Evolutionary conservation across 305 asterid genomes (phyloP).

Genomic region (Rubia balearica): DNA sequence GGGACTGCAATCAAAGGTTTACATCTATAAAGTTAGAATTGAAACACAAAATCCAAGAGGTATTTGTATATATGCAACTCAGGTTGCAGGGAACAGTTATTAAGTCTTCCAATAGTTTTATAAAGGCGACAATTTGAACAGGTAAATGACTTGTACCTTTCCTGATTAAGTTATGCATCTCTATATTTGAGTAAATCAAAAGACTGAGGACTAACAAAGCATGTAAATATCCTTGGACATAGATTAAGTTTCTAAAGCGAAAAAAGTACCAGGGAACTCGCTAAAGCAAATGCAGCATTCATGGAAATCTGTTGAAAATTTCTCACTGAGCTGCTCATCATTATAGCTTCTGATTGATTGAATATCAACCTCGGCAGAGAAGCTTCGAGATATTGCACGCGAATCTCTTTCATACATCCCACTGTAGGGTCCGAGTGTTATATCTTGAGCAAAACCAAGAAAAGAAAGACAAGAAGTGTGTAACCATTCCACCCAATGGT

Average conservation of each 20-base stretch:
- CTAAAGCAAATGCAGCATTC: conserved; percentile 75
- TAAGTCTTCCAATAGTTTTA: background rate
- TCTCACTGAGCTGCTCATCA: conserved; percentile 57
- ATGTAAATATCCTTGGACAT: background rate
- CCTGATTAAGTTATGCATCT: background rate
- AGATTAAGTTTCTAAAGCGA: background rate
- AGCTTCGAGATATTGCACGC: conserved; percentile 61
- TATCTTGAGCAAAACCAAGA: conserved; percentile 62
- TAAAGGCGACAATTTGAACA: background rate
- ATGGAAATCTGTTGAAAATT: conserved; percentile 60
- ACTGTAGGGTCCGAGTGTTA: conserved; percentile 60
- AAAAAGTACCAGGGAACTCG: conserved; percentile 56
- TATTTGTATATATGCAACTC: background rate
- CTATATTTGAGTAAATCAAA: background rate
- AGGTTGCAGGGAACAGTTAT: background rate
- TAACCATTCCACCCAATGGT: conserved; percentile 88
- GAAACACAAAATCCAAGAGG: background rate
- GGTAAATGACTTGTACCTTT: background rate
- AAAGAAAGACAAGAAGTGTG: conserved; percentile 55
- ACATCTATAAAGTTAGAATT: background rate
- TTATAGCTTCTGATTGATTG: conserved; percentile 60
- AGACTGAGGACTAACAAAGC: background rate
- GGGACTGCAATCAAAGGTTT: background rate
- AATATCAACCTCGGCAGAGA: conserved; percentile 67
- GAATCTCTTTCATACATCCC: conserved; percentile 34